A percentile compares a stretch with the other conserved stretches of the same genome.
Evolutionary conservation across 768 basidiomycete species (phyloP).

Genomic region (Suillus paluster): DNA sequence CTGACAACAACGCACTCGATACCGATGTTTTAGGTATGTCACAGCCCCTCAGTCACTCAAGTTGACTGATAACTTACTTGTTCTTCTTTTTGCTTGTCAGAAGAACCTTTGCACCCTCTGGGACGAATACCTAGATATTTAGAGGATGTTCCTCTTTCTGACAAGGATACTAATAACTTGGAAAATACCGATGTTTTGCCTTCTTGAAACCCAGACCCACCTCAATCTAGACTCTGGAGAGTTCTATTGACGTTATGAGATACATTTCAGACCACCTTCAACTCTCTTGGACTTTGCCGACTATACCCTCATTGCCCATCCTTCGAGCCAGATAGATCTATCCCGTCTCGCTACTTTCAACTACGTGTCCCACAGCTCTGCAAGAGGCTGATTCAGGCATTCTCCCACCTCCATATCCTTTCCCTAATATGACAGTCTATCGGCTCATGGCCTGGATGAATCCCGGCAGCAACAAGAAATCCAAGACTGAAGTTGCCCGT

Average conservation of each 20-base stretch:
- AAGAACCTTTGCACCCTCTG: background rate
- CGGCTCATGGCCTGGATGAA: conserved; percentile 10
- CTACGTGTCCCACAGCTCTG: background rate
- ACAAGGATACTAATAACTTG: background rate
- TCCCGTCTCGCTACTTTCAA: background rate
- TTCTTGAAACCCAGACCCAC: background rate
- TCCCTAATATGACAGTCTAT: conserved; percentile 12
- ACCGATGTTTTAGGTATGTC: background rate
- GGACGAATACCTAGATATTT: background rate
- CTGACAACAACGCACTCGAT: background rate
- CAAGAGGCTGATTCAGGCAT: background rate
- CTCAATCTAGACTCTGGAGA: background rate
- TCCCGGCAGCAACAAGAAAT: conserved; percentile 4
- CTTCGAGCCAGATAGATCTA: background rate
- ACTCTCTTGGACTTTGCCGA: background rate
- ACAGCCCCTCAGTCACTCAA: background rate
- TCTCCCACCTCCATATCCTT: conserved; percentile 9
- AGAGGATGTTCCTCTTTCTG: background rate
- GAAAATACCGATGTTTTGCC: background rate
- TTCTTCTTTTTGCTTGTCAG: background rate
- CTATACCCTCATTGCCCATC: background rate
- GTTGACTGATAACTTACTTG: background rate
- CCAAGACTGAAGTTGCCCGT: background rate
- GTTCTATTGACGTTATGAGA: background rate
- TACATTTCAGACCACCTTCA: background rate